These are phyloP conservation scores for Boletellus sp. DNA, from an alignment of 768 basidiomycete genomes.

Conservation along the genomic window DNA sequence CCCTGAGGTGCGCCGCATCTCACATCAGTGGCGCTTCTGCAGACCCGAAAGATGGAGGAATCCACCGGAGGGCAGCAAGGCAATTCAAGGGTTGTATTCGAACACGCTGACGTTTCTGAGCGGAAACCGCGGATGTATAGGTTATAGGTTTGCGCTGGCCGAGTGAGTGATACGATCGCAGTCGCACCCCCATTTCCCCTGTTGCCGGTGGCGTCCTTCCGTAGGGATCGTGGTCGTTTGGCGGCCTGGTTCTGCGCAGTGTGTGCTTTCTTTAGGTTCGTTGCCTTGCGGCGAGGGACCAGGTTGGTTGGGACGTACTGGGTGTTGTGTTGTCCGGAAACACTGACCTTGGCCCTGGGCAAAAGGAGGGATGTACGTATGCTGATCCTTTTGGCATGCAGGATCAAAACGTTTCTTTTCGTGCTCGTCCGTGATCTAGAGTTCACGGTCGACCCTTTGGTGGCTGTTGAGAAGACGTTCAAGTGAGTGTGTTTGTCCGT, in stretches of 20 bases:
- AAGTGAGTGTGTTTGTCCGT: constrained; percentile 42
- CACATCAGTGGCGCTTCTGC: constrained; percentile 22
- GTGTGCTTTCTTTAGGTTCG: constrained; percentile 23
- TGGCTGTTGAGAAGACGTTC: constrained; percentile 60
- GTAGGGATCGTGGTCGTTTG: constrained; percentile 7
- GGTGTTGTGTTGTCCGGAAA: neutral
- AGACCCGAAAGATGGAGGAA: constrained; percentile 54
- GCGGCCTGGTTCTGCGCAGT: constrained; percentile 4
- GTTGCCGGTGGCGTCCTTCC: constrained; percentile 3
- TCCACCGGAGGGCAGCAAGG: constrained; percentile 34
- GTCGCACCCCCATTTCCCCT: constrained; percentile 3
- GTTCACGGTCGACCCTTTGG: constrained; percentile 46
- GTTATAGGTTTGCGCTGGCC: constrained; percentile 56
- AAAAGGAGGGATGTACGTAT: neutral
- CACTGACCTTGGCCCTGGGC: constrained; percentile 1
- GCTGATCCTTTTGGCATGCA: constrained; percentile 30
- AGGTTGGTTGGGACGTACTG: constrained; percentile 5
- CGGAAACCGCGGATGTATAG: constrained; percentile 59
- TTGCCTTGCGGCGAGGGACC: constrained; percentile 6
- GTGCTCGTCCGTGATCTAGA: constrained; percentile 55
- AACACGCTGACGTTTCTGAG: constrained; percentile 56
- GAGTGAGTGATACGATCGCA: constrained; percentile 43
- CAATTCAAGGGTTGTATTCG: constrained; percentile 50
- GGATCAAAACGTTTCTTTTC: constrained; percentile 62
- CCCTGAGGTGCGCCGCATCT: constrained; percentile 20